phyloP scores from a whole-genome alignment of 2,329 filamentous ascomycete genomes.

The Sclerotinia nivalis region DNA sequence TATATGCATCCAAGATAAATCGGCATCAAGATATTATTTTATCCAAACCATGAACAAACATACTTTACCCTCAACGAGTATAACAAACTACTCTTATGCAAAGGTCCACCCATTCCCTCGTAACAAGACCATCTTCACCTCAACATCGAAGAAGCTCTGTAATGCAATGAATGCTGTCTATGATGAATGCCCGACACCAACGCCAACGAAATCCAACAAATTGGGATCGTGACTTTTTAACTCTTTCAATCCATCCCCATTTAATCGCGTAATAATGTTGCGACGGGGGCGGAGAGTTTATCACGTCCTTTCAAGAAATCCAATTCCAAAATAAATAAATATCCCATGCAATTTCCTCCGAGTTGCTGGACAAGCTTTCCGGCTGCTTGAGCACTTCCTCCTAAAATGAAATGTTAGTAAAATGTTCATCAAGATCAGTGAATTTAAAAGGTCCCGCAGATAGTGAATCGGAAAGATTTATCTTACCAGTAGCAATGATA shows the following conservation, averaged over 20 bases:
- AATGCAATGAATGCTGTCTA: conserved; percentile 39
- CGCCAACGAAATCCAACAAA: conserved; percentile 31
- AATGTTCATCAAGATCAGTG: background rate
- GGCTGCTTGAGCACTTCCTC: conserved; percentile 86
- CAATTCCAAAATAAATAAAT: conserved; percentile 94
- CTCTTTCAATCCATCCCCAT: conserved; percentile 21
- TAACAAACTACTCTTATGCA: background rate
- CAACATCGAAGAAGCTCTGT: conserved; percentile 16
- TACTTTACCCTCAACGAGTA: background rate
- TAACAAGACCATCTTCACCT: background rate
- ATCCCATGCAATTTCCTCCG: conserved; percentile 83
- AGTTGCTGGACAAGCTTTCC: conserved; percentile 83
- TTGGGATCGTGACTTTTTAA: conserved; percentile 21
- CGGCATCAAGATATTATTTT: background rate
- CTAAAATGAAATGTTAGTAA: conserved; percentile 49
- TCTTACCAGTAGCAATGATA: conserved; percentile 96
- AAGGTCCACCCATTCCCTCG: background rate
- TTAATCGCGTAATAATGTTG: conserved; percentile 75
- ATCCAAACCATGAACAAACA: background rate
- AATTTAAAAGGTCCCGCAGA: background rate
- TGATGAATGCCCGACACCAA: conserved; percentile 31
- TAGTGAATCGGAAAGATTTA: background rate
- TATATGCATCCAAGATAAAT: too few species aligned
- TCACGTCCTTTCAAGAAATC: conserved; percentile 89
- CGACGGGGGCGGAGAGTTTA: conserved; percentile 81